phyloP scores from a whole-genome alignment of 441 rosid genomes.

The California macrophylla region DNA sequence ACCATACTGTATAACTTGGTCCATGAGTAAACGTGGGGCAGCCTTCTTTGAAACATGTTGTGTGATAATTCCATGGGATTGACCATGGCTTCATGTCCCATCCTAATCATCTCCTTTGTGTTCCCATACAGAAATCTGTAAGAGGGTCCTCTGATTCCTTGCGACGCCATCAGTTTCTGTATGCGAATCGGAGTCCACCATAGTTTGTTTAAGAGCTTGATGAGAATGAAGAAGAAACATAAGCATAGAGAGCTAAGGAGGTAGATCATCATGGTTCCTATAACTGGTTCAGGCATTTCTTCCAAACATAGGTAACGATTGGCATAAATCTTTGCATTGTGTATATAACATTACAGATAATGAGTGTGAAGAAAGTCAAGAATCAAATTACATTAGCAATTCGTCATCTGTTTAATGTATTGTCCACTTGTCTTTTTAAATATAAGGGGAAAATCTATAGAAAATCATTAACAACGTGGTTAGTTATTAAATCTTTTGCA shows the following conservation, averaged over 20 bases:
- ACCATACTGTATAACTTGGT: constrained; percentile 23
- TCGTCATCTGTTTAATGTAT: not conserved
- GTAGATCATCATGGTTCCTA: constrained; percentile 4
- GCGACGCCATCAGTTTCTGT: constrained; percentile 19
- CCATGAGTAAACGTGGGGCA: constrained; percentile 25
- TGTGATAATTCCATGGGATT: constrained; percentile 30
- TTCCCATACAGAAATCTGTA: constrained; percentile 31
- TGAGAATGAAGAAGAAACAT: constrained; percentile 13
- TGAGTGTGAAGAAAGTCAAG: not conserved
- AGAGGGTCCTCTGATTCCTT: constrained; percentile 36
- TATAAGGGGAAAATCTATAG: no score
- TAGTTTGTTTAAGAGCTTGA: constrained; percentile 19
- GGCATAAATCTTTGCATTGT: not conserved
- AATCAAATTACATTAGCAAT: not conserved
- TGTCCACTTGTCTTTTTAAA: not conserved
- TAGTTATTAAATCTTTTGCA: no score
- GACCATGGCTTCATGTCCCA: constrained; percentile 20
- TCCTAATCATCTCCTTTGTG: constrained; percentile 18
- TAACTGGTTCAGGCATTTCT: not conserved
- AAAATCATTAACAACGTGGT: no score
- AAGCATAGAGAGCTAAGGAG: constrained; percentile 8
- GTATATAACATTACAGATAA: not conserved
- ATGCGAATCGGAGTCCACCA: constrained; percentile 30
- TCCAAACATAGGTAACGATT: not conserved
- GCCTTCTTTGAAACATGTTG: constrained; percentile 20